These are phyloP conservation scores for Cryoendolithus antarcticus DNA, from an alignment of 2,329 filamentous ascomycete genomes.

Conservation along the genomic window DNA sequence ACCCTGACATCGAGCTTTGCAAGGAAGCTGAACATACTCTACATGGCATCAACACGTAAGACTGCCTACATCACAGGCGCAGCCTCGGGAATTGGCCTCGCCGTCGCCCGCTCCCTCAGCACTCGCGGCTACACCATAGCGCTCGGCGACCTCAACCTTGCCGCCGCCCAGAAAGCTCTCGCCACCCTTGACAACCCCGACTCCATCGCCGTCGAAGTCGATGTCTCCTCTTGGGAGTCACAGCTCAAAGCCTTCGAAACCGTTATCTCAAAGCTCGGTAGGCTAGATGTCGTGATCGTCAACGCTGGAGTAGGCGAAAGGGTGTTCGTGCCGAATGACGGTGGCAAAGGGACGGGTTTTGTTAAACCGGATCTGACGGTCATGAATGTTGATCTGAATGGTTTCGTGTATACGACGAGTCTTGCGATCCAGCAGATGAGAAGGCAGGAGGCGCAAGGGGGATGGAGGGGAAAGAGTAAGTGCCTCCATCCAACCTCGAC, in stretches of 20 bases:
- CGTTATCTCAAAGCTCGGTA: constrained; percentile 20
- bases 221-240: constrained; percentile 26
- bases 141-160: constrained; percentile 30
- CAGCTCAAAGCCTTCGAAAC: constrained; percentile 26
- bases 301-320: constrained; percentile 31
- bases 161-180: constrained; percentile 17
- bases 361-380: constrained; percentile 27
- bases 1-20: no score
- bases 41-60: neutral
- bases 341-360: constrained; percentile 16
- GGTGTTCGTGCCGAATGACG: constrained; percentile 22
- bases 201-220: constrained; percentile 17
- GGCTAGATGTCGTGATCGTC: constrained; percentile 28
- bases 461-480: constrained; percentile 28
- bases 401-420: constrained; percentile 30
- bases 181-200: constrained; percentile 9
- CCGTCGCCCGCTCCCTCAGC: constrained; percentile 12
- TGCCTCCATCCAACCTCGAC: neutral
- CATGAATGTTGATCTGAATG: constrained; percentile 30
- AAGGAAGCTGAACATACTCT: constrained; percentile 12
- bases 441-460: constrained; percentile 24
- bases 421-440: constrained; percentile 34
- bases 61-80: constrained; percentile 16
- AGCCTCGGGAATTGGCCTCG: constrained; percentile 24
- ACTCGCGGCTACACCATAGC: constrained; percentile 35